These are phyloP conservation scores for Sorghum bicolor DNA, from an alignment of 176 grass and related monocot species.

Conservation along the genomic window Sorghum_bicolor_NCBIv3 NC_012876.2:64479001-64479500, in stretches of 20 bases:
- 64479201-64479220: not conserved
- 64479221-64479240: not conserved
- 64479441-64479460: constrained; percentile 66
- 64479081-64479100: constrained; percentile 9
- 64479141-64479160: constrained; percentile 7
- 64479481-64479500: constrained; percentile 29
- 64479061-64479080: not conserved
- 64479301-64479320: not conserved
- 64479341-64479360: constrained; percentile 36
- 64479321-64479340: constrained; percentile 15
- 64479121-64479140: not conserved
- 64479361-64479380: constrained; percentile 52
- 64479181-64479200: not conserved
- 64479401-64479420: constrained; percentile 24
- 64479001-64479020: not conserved
- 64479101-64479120: not conserved
- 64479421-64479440: constrained; percentile 25
- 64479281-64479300: constrained; percentile 14
- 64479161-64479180: not conserved
- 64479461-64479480: constrained; percentile 68
- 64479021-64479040: not conserved
- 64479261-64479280: constrained; percentile 32
- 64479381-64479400: constrained; percentile 27
- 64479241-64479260: not conserved
- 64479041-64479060: not conserved